These are phyloP conservation scores for Akebia trifoliata DNA, from an alignment of 164 flowering plant genomes.

Conservation along the genomic window DNA sequence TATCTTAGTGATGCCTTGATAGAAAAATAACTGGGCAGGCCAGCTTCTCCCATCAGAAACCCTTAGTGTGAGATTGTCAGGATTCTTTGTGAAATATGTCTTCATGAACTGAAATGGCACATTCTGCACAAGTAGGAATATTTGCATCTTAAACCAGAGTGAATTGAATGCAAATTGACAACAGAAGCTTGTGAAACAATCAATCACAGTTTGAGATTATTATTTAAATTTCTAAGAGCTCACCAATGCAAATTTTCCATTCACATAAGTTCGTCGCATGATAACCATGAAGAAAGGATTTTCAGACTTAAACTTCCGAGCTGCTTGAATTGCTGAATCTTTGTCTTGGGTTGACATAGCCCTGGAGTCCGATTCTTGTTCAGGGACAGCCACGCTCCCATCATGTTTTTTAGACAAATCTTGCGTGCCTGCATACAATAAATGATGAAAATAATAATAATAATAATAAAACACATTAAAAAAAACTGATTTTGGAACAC, in stretches of 20 bases:
- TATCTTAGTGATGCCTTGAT: not conserved
- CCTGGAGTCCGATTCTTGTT: too few relatives aligned
- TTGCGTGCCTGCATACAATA: not conserved
- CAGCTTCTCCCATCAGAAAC: not conserved
- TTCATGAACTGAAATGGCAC: constrained; percentile 1
- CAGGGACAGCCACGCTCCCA: not conserved
- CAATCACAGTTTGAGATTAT: not conserved
- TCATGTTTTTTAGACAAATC: not conserved
- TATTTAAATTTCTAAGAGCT: not conserved
- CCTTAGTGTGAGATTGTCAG: not conserved
- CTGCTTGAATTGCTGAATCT: not conserved
- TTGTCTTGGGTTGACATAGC: not conserved
- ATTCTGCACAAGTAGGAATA: not conserved
- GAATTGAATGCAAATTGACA: not conserved
- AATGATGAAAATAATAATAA: not conserved
- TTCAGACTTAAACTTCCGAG: not conserved
- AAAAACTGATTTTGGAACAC: too few relatives aligned
- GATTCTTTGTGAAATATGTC: not conserved
- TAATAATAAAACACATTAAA: too few relatives aligned
- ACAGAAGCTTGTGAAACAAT: too few relatives aligned
- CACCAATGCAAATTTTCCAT: constrained; percentile 2
- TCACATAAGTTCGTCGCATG: constrained; percentile 2
- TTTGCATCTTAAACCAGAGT: too few relatives aligned
- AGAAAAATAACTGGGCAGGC: not conserved
- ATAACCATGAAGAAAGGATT: constrained; percentile 8